A percentile compares a stretch with the other conserved stretches of the same genome.
Evolutionary conservation across 179 eudicot genomes (phyloP).

Genomic region (Spinacia oleracea): DNA sequence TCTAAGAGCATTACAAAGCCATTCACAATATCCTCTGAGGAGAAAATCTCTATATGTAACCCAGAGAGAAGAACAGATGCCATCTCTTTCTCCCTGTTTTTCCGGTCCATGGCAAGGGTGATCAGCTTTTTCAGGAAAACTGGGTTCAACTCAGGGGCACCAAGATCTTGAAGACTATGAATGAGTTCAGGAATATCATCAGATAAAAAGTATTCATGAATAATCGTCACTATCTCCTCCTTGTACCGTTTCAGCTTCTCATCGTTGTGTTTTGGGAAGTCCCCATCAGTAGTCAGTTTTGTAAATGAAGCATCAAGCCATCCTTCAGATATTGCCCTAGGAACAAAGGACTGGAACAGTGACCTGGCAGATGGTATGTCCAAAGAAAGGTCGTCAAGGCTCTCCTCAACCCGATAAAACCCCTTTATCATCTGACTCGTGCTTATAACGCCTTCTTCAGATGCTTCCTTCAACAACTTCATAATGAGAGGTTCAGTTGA

Average conservation of each 20-base stretch:
- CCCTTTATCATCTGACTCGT: constrained; percentile 94
- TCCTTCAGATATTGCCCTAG: constrained; percentile 75
- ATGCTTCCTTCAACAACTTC: constrained; percentile 74
- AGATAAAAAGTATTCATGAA: constrained; percentile 91
- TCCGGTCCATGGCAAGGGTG: constrained; percentile 93
- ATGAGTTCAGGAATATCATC: constrained; percentile 97
- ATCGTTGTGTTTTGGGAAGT: constrained; percentile 41
- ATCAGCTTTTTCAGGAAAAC: constrained; percentile 79
- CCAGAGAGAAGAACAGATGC: constrained; percentile 95
- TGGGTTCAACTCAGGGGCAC: constrained; percentile 68
- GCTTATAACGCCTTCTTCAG: constrained; percentile 90
- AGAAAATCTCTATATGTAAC: constrained; percentile 84
- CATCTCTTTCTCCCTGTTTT: constrained; percentile 95
- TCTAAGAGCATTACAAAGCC: constrained; percentile 89
- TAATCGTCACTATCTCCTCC: constrained; percentile 73
- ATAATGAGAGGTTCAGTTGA: constrained; percentile 66
- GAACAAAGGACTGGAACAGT: constrained; percentile 56
- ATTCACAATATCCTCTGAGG: constrained; percentile 82
- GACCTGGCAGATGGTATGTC: constrained; percentile 83
- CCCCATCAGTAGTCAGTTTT: constrained; percentile 46
- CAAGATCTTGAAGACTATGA: constrained; percentile 79
- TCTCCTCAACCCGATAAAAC: constrained; percentile 75
- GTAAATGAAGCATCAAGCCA: constrained; percentile 75
- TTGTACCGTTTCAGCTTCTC: constrained; percentile 70
- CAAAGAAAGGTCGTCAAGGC: constrained; percentile 89